Conservation (phyloP, 768 basidiomycete species). For the Lactarius sp. region DNA sequence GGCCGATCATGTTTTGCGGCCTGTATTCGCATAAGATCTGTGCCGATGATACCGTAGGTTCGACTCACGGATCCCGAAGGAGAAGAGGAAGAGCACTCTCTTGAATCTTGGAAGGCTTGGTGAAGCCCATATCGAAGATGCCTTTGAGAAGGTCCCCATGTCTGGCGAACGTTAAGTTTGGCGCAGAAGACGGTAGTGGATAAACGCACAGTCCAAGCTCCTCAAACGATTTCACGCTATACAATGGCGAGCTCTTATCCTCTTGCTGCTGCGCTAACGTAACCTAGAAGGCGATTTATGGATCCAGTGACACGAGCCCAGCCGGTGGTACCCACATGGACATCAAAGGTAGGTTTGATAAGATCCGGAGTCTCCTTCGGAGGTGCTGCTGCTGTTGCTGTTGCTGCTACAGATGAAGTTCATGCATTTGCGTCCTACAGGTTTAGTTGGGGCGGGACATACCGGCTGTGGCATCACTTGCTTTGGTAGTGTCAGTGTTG, state of each 20-base stretch:
- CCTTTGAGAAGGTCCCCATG: constrained; percentile 88
- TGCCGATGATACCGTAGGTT: not conserved
- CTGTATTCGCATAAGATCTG: constrained; percentile 39
- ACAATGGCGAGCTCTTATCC: constrained; percentile 94
- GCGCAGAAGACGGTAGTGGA: constrained; percentile 50
- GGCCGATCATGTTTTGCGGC: constrained; percentile 98
- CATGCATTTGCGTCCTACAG: not conserved
- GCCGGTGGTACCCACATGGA: constrained; percentile 48
- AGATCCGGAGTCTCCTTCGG: constrained; percentile 47
- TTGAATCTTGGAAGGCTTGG: constrained; percentile 98
- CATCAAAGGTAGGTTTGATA: constrained; percentile 77
- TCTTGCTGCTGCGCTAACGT: constrained; percentile 95
- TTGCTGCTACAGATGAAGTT: not conserved
- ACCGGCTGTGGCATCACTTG: constrained; percentile 5
- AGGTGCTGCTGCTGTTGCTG: not conserved
- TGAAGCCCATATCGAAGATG: constrained; percentile 91
- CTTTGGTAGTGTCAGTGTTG: not conserved
- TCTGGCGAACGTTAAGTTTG: constrained; percentile 37
- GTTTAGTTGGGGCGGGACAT: not conserved
- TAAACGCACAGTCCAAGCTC: constrained; percentile 87
- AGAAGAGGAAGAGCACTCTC: constrained; percentile 92
- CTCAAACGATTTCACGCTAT: constrained; percentile 90
- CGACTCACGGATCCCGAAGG: constrained; percentile 77
- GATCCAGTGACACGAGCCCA: not conserved
- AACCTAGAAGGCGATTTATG: constrained; percentile 48